Evolutionary conservation across 2,329 filamentous ascomycete species (phyloP), one percentile per base, ranked within the genome.

Genomic region (Pseudodiploospora longispora): DNA sequence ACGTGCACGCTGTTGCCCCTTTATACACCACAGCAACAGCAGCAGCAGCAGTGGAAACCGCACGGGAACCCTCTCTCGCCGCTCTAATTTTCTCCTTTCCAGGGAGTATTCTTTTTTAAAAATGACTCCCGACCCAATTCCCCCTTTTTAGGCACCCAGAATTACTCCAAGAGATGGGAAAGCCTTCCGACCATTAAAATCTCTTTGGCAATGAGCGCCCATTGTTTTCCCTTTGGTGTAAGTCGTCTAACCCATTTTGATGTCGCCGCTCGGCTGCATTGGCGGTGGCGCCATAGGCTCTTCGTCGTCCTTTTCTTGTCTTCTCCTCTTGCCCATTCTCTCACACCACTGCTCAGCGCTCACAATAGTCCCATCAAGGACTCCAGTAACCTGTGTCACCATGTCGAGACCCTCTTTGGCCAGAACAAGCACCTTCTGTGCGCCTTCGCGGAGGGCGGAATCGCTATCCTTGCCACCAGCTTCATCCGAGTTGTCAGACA

Each of bases 301-400:
- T 19, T 12, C 27, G 9, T 58, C 54, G 19, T 56, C 58, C 6
- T 53, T 51, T 30, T 53, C 50, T 9, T 55, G 50, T 9, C 47
- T 50, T 44, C 56, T 52, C 50, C 54, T 60, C 53, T 62, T 66
- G 30, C 85, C 87, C 47, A 95, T 71, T 19, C 82, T 74, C 47
- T 90, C 85, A 52, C 91, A 87, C 93, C 93, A 97, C 54, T 83
- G 80, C 64, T 97, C 91, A 1, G 93, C 93, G 55, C 86, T 93
- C 44, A 86, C 78, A 42, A 97, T 85, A 0, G 93, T 97, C 42
- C 88, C 85, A 53, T 94, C 87, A 6, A 97, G 76, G 2, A 96
- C 87, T 5, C 83, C 81, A 35, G 83, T 93, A 40, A 98, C 88
- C 61, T 96, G 89, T 1, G 81, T 78, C 75, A 97, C 89, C 84